Evolutionary conservation across 805 yeast species (phyloP).

Genomic region (Yamadazyma akitaensis): DNA sequence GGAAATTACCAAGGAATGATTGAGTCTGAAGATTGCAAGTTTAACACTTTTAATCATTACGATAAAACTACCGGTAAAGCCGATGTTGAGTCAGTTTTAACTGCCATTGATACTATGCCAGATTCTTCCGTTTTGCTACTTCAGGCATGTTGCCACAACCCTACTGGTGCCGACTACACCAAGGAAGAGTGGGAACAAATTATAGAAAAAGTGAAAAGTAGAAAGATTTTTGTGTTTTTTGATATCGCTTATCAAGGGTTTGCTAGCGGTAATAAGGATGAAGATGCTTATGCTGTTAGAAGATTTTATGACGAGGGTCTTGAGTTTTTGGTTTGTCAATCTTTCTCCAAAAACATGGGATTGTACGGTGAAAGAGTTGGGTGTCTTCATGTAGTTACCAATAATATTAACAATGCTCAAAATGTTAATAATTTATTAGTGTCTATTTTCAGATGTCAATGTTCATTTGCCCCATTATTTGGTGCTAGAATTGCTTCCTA

Average conservation of each 20-base stretch:
- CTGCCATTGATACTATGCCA: slow-evolving; percentile 29
- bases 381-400: slow-evolving; percentile 30
- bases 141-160: slow-evolving; percentile 45
- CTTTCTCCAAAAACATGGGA: slow-evolving; percentile 42
- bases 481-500: slow-evolving; percentile 42
- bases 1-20: slow-evolving; percentile 37
- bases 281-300: slow-evolving; percentile 43
- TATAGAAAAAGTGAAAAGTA: slow-evolving; percentile 21
- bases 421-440: slow-evolving; percentile 25
- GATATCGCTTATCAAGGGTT: slow-evolving; percentile 45
- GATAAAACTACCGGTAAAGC: slow-evolving; percentile 24
- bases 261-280: slow-evolving; percentile 57
- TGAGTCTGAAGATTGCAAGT: slow-evolving; percentile 27
- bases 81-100: slow-evolving; percentile 25
- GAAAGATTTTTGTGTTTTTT: slow-evolving; percentile 28
- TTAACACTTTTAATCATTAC: slow-evolving; percentile 29
- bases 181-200: slow-evolving; percentile 36
- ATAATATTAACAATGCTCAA: slow-evolving; percentile 15
- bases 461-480: slow-evolving; percentile 46
- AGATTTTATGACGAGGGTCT: slow-evolving; percentile 24
- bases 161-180: slow-evolving; percentile 41
- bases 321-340: slow-evolving; percentile 46
- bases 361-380: slow-evolving; percentile 41
- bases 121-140: slow-evolving; percentile 32
- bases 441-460: slow-evolving; percentile 35